Evolutionary conservation across 768 basidiomycete genomes (phyloP), one percentile per base, ranked within the genome.

Genomic region (Termitomyces sp.): DNA sequence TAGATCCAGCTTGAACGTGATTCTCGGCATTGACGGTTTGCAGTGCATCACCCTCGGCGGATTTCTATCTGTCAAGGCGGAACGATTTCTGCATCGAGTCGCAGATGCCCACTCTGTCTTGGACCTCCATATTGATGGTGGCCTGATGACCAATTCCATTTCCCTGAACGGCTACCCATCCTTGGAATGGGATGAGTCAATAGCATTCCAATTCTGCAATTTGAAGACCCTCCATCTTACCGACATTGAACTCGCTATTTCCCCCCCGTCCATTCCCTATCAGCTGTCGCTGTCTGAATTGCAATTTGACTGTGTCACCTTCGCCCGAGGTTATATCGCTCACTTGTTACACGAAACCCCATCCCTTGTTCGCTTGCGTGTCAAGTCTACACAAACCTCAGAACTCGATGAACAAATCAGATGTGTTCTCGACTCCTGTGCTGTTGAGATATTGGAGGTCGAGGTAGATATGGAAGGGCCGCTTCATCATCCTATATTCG

Each of bases 141-240:
- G 66, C 44, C 54, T 70, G 47, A 50, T 73, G 12, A 52, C 57
- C n/a, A 50, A 63, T 39, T 63, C 64, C 22, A 51, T 70, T 35
- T 62, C 64, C 22, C 54, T 69, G 33, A 57, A 57, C 47, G 48
- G 58, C 16, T 64, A 57, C 23, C 69, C 78, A 1, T 79, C 79
- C 16, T 62, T 85, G 59, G 76, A 77, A 57, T 83, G 82, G 81
- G 79, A 82, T 60, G 79, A 82, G 49, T 66, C 66, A 35, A 63
- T 81, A n/a, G 69, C 73, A 2, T 74, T 71, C 65, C 72, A 68
- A 42, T 82, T 83, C 58, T 66, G 73, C 9, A 71, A 64, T 52
- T 71, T 83, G 29, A 67, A 64, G 57, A 71, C 61, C 39, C 70
- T 85, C 52, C 70, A 69, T 33, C 66, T 83, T 29, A 73, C 72